Evolutionary conservation across 495 filamentous ascomycete genomes (phyloP).

Genomic region (Penicillium paradoxum): DNA sequence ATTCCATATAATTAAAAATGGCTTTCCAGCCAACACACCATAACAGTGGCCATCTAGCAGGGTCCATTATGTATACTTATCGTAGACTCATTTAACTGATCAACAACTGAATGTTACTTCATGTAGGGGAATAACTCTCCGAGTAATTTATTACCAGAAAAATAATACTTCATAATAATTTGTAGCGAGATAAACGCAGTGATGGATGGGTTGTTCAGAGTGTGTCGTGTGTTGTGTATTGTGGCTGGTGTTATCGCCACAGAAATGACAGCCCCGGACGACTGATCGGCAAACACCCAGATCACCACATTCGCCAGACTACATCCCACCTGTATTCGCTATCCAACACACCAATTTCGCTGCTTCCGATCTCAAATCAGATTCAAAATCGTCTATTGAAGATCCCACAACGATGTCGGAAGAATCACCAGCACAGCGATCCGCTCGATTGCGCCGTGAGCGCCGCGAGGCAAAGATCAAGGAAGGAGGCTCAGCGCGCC

Average conservation of each 20-base stretch:
- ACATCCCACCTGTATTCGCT: background rate
- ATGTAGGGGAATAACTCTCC: too few relatives aligned
- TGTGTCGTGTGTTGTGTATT: background rate
- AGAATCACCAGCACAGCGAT: slow-evolving; percentile 57
- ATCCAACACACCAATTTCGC: background rate
- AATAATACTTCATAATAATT: too few relatives aligned
- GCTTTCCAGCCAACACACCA: too few relatives aligned
- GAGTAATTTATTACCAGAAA: too few relatives aligned
- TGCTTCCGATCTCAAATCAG: background rate
- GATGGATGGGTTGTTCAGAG: too few relatives aligned
- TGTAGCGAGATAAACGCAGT: too few relatives aligned
- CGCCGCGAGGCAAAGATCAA: slow-evolving; percentile 86
- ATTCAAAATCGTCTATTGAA: background rate
- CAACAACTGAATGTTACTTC: too few relatives aligned
- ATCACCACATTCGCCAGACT: background rate
- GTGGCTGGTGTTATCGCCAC: slow-evolving; percentile 12
- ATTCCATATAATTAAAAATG: too few relatives aligned
- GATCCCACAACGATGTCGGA: slow-evolving; percentile 29
- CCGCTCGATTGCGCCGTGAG: slow-evolving; percentile 82
- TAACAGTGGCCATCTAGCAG: too few relatives aligned
- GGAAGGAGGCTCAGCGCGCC: slow-evolving; percentile 68
- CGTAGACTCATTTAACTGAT: too few relatives aligned
- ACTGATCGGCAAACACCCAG: background rate
- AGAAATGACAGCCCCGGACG: background rate
- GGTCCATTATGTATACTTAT: too few relatives aligned